A percentile compares a stretch with the other conserved stretches of the same genome.
Evolutionary conservation across 106 monocot species (phyloP).

Genomic region (Phalaenopsis equestris): DNA sequence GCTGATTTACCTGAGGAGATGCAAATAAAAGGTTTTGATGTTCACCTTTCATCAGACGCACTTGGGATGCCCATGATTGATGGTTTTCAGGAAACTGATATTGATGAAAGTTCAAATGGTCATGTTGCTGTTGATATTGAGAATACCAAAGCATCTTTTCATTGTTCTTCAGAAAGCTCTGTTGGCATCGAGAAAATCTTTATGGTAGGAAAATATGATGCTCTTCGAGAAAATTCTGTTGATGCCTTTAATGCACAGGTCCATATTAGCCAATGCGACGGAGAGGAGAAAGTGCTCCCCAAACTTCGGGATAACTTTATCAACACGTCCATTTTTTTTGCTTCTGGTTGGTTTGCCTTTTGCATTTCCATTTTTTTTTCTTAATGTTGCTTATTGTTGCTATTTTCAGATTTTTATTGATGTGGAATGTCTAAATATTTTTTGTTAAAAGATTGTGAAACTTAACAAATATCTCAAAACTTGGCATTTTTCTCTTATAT

Average conservation of each 20-base stretch:
- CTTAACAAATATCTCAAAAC: background rate
- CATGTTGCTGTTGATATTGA: conserved; percentile 32
- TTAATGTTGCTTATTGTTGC: conserved; percentile 1
- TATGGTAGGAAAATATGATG: conserved; percentile 1
- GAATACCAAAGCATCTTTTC: conserved; percentile 14
- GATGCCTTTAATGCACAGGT: conserved; percentile 4
- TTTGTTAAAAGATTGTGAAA: background rate
- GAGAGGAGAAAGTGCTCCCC: conserved; percentile 13
- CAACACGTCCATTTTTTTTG: conserved; percentile 38
- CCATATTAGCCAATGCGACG: conserved; percentile 16
- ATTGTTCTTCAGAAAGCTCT: conserved; percentile 51
- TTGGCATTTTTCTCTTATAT: background rate
- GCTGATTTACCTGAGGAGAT: conserved; percentile 46
- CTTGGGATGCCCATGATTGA: conserved; percentile 9
- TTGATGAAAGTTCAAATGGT: conserved; percentile 31
- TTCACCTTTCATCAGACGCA: conserved; percentile 1
- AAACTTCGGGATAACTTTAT: conserved; percentile 2
- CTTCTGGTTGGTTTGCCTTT: conserved; percentile 39
- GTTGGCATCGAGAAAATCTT: conserved; percentile 34
- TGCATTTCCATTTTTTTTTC: background rate
- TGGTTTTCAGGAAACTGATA: conserved; percentile 19
- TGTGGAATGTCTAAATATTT: background rate
- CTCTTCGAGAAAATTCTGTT: conserved; percentile 6
- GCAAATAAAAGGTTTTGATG: conserved; percentile 39
- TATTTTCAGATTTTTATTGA: background rate